Conservation (phyloP, 305 asterid species). For the Plantago coronopus region DNA sequence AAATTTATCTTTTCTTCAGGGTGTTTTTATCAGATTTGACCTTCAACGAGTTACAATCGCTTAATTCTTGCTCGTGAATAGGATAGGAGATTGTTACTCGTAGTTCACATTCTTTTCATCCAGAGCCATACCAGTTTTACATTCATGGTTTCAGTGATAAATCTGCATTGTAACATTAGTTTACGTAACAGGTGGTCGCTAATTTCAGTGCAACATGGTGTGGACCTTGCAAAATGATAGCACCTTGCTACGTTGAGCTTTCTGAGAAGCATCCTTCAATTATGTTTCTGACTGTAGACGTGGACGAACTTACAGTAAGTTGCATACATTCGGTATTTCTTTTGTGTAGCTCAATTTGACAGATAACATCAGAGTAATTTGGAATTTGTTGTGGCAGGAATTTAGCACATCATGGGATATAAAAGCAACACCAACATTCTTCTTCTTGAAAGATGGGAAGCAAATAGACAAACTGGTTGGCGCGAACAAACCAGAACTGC, state of each 20-base stretch:
- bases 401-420: conserved; percentile 94
- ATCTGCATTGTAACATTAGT: neutral
- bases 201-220: conserved; percentile 97
- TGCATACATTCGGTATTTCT: conserved; percentile 14
- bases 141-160: too few species aligned
- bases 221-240: conserved; percentile 87
- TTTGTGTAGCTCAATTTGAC: conserved; percentile 14
- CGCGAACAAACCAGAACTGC: conserved; percentile 90
- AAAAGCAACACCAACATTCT: conserved; percentile 98
- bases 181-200: conserved; percentile 67
- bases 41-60: neutral
- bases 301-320: conserved; percentile 87
- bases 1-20: too few species aligned
- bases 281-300: conserved; percentile 82
- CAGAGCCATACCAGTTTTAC: too few species aligned
- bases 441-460: conserved; percentile 76
- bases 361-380: too few species aligned
- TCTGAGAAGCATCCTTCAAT: conserved; percentile 73
- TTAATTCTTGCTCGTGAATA: neutral
- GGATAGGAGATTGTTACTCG: too few species aligned
- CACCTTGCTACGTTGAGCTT: conserved; percentile 79
- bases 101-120: too few species aligned
- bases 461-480: conserved; percentile 92
- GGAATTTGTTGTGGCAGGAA: conserved; percentile 42
- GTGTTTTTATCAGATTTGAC: too few species aligned